A percentile compares a stretch with the other conserved stretches of the same genome.
Conservation (phyloP, 1,284 basidiomycete genomes). For the Apiotrichum mycotoxinovorans region DNA sequence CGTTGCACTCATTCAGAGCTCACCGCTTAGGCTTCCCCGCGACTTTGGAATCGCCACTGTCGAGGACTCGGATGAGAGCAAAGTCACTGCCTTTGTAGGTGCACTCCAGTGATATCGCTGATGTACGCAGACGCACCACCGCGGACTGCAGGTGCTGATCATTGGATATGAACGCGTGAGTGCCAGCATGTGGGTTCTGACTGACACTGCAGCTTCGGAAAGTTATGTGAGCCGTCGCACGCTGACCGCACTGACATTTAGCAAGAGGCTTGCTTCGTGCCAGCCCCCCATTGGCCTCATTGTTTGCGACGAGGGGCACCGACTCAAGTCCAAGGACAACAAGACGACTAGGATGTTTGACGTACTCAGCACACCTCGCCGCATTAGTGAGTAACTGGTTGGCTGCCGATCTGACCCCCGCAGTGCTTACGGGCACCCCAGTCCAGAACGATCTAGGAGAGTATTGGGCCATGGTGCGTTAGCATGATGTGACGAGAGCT, state of each 20-base stretch:
- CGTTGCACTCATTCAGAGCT: constrained; percentile 10
- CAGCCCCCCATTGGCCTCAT: constrained; percentile 83
- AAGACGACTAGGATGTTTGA: constrained; percentile 91
- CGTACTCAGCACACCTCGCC: constrained; percentile 65
- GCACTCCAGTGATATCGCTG: constrained; percentile 6
- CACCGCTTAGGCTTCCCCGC: constrained; percentile 9
- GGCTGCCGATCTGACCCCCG: constrained; percentile 5
- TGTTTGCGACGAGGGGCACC: constrained; percentile 95
- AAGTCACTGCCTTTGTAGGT: constrained; percentile 70
- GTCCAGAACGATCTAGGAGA: constrained; percentile 95
- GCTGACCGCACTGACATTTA: constrained; percentile 19
- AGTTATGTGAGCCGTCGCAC: constrained; percentile 60
- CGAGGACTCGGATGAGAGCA: constrained; percentile 65
- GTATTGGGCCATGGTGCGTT: constrained; percentile 85
- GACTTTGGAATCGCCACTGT: constrained; percentile 63
- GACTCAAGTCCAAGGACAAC: constrained; percentile 82
- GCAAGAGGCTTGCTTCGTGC: constrained; percentile 46
- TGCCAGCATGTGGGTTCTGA: background rate
- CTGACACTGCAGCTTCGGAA: constrained; percentile 59
- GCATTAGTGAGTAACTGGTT: constrained; percentile 54
- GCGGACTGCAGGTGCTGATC: constrained; percentile 74
- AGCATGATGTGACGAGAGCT: background rate
- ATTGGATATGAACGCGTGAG: constrained; percentile 82
- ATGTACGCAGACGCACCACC: constrained; percentile 53
- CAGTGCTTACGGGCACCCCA: constrained; percentile 91